Percentiles rank a stretch among this genome's conserved stretches.
Conservation (phyloP, 495 filamentous ascomycete genomes). For the Tuber brumale region DNA sequence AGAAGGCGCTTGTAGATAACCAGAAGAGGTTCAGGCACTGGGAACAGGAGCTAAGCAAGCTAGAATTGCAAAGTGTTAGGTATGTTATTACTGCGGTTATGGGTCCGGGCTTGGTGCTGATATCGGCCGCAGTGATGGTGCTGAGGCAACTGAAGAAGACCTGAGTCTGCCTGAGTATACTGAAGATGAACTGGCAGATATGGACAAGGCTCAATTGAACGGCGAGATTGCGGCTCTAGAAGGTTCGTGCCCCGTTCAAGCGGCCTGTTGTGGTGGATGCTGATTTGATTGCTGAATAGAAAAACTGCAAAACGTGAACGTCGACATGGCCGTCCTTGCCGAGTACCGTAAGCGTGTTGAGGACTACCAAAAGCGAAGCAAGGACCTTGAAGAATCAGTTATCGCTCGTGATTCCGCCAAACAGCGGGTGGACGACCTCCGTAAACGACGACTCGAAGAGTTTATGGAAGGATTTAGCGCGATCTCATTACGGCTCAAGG, state of each 20-base stretch:
- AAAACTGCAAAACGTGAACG: conserved; percentile 79
- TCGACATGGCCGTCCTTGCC: conserved; percentile 83
- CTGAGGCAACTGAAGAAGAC: conserved; percentile 37
- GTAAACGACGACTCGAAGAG: conserved; percentile 79
- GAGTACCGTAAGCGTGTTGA: conserved; percentile 88
- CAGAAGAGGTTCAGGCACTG: conserved; percentile 78
- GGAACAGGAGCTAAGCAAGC: conserved; percentile 79
- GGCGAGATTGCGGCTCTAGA: conserved; percentile 82
- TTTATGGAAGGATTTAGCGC: conserved; percentile 97
- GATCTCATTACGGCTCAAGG: conserved; percentile 92
- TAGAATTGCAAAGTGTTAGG: conserved; percentile 68
- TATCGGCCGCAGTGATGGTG: conserved; percentile 19
- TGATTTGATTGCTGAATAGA: conserved; percentile 45
- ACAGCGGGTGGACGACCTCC: conserved; percentile 81
- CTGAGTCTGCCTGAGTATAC: conserved; percentile 71
- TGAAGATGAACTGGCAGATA: conserved; percentile 83
- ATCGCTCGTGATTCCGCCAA: conserved; percentile 75
- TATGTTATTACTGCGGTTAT: conserved; percentile 12
- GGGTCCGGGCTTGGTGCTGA: not conserved
- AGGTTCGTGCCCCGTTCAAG: conserved; percentile 8
- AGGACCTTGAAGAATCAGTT: conserved; percentile 70
- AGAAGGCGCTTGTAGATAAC: conserved; percentile 80
- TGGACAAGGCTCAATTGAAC: conserved; percentile 82
- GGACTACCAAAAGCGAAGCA: conserved; percentile 73
- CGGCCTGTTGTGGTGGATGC: not conserved